Percentiles rank a stretch among this genome's conserved stretches.
Evolutionary conservation across 2,329 filamentous ascomycete species (phyloP).

Genomic region (Colletotrichum higginsianum): DNA sequence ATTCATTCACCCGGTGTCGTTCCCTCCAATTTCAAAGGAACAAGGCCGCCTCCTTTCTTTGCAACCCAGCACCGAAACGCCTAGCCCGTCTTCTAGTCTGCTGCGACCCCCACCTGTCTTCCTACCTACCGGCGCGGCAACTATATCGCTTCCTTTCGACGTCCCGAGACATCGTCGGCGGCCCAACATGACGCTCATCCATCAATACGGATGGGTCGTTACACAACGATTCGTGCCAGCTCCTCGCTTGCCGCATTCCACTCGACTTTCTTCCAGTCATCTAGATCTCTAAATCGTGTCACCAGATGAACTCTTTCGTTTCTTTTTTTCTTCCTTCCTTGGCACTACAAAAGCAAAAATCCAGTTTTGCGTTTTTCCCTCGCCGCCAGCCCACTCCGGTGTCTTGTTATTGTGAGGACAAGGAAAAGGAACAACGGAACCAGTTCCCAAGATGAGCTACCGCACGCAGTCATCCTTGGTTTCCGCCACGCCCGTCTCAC

Average conservation of each 20-base stretch:
- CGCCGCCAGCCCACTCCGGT: not conserved
- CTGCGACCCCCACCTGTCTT: not conserved
- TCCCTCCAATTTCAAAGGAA: slow-evolving; percentile 1
- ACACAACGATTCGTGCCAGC: slow-evolving; percentile 7
- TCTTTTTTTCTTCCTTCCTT: slow-evolving; percentile 22
- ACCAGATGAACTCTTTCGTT: slow-evolving; percentile 16
- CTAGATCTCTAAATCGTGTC: slow-evolving; percentile 4
- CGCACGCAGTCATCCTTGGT: slow-evolving; percentile 18
- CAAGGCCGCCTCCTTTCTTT: not conserved
- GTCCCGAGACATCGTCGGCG: slow-evolving; percentile 18
- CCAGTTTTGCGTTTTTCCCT: slow-evolving; percentile 13
- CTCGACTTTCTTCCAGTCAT: not conserved
- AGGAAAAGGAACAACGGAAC: slow-evolving; percentile 21
- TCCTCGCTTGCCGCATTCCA: not conserved
- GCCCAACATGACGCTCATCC: not conserved
- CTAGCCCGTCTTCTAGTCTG: not conserved
- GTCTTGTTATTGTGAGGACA: slow-evolving; percentile 2
- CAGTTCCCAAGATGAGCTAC: slow-evolving; percentile 8
- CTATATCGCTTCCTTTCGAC: slow-evolving; percentile 18
- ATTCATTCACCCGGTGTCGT: not conserved
- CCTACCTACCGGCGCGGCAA: not conserved
- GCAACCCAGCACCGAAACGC: not conserved
- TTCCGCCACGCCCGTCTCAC: slow-evolving; percentile 15
- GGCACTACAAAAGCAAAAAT: slow-evolving; percentile 22
- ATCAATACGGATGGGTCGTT: not conserved